Evolutionary conservation across 2,329 filamentous ascomycete species (phyloP).

Genomic region (Chlorencoelia australis): DNA sequence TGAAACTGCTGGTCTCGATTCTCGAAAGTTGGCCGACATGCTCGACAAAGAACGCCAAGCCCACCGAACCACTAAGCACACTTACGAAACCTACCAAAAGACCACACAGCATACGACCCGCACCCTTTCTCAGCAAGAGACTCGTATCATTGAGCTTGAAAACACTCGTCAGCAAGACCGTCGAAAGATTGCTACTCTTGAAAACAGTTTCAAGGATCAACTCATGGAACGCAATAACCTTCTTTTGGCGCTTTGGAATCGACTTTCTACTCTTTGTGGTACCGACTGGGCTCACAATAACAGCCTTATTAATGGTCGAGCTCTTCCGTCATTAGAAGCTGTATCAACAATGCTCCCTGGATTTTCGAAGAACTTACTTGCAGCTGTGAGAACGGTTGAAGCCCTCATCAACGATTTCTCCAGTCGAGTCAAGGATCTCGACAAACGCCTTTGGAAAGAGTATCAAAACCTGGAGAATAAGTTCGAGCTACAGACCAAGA

Average conservation of each 20-base stretch:
- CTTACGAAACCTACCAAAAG: slow-evolving; percentile 81
- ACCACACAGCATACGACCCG: slow-evolving; percentile 80
- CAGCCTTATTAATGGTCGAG: slow-evolving; percentile 77
- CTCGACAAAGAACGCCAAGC: slow-evolving; percentile 83
- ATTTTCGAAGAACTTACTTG: slow-evolving; percentile 82
- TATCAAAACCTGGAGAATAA: slow-evolving; percentile 78
- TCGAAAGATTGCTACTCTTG: slow-evolving; percentile 60
- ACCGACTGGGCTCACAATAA: slow-evolving; percentile 88
- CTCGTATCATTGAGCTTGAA: slow-evolving; percentile 79
- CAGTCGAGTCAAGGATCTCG: slow-evolving; percentile 70
- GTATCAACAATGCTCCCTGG: slow-evolving; percentile 77
- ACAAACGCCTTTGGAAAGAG: slow-evolving; percentile 82
- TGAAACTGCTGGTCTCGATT: slow-evolving; percentile 81
- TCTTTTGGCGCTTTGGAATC: slow-evolving; percentile 81
- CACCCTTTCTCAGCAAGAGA: slow-evolving; percentile 75
- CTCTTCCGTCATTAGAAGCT: slow-evolving; percentile 72
- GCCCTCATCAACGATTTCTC: slow-evolving; percentile 68
- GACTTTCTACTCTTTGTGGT: slow-evolving; percentile 76
- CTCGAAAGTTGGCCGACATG: slow-evolving; percentile 72
- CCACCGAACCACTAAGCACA: slow-evolving; percentile 76
- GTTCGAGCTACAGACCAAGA: slow-evolving; percentile 70
- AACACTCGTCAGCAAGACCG: slow-evolving; percentile 67
- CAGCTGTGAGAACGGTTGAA: slow-evolving; percentile 82
- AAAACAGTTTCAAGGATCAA: slow-evolving; percentile 76
- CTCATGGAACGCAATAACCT: slow-evolving; percentile 82